phyloP scores from a whole-genome alignment of 1,139 yeast genomes.

The Kodamaea fungicola region DNA sequence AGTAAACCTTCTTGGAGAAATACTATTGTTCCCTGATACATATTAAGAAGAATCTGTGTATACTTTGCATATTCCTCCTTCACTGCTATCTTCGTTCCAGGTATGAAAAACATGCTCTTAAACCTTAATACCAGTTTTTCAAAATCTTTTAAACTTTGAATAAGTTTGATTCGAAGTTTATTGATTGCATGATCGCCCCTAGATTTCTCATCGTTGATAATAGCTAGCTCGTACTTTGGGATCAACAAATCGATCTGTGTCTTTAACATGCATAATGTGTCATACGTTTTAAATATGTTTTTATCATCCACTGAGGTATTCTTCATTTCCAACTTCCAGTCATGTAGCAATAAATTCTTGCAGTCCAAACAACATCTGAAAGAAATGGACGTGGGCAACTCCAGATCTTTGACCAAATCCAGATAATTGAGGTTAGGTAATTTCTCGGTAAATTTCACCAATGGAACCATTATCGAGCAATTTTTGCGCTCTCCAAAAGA shows the following conservation, averaged over 20 bases:
- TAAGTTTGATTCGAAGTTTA: conserved; percentile 25
- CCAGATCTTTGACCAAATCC: conserved; percentile 20
- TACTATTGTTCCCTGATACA: conserved; percentile 31
- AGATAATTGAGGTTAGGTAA: conserved; percentile 38
- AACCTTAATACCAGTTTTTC: conserved; percentile 28
- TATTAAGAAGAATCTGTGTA: conserved; percentile 25
- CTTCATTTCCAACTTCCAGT: conserved; percentile 48
- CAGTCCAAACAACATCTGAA: conserved; percentile 66
- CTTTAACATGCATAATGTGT: conserved; percentile 32
- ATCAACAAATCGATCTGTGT: conserved; percentile 29
- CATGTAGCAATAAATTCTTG: conserved; percentile 57
- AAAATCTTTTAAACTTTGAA: conserved; percentile 32
- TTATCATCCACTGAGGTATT: conserved; percentile 9
- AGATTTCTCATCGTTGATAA: conserved; percentile 4
- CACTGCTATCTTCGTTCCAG: conserved; percentile 15
- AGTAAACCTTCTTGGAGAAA: conserved; percentile 35
- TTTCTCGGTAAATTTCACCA: conserved; percentile 44
- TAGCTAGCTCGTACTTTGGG: conserved; percentile 23
- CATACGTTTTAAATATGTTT: conserved; percentile 27
- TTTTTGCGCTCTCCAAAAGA: conserved; percentile 27
- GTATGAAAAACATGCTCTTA: conserved; percentile 20
- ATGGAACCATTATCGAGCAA: conserved; percentile 74
- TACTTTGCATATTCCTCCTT: conserved; percentile 13
- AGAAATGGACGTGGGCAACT: conserved; percentile 11
- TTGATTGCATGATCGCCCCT: conserved; percentile 12